Evolutionary conservation across 2,329 filamentous ascomycete genomes (phyloP), one percentile per base, ranked within the genome.

Genomic region (Coniella vitis): DNA sequence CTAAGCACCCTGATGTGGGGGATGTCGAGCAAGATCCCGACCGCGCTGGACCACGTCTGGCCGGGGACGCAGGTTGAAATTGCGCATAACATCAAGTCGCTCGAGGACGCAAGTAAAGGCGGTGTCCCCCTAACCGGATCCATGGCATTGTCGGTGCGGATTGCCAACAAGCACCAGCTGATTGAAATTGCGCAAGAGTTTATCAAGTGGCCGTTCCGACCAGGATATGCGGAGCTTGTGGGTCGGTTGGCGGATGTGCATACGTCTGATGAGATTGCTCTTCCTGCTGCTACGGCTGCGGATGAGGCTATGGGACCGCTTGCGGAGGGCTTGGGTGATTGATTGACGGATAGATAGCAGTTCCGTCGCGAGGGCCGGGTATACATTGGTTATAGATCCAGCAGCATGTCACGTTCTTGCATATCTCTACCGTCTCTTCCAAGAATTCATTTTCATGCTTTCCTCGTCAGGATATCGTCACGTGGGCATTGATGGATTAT

Each of bases 161-260:
- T 64, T 21, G 55, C 87, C 49, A 79, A 74, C 38, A 62, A 69
- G 55, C 58, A 60, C 13, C 81, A 86, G 69, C 70, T 81, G 61
- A 61, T 70, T 16, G 78, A 84, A 52, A 64, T 87, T 14, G 53
- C 81, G 4, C 69, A 76, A 55, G 73, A 75, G 0, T 87, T 79
- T 72, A 70, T 79, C 62, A 66, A 74, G 44, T 88, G 84, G 84
- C 83, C 83, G 0, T 86, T 86, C 55, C 64, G 66, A 3, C 81
- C 80, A 1, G 56, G 60, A 2, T 76, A 75, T 53, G 38, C 62
- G 5, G 67, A 77, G 51, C 62, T 81, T 45, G 63, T 80, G n/a
- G 65, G 65, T 4, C 66, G 73, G 21, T 54, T 63, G 10, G 40
- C 56, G 3, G 66, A 66, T 16, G 63, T 65, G 4, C 51, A 48